Evolutionary conservation across 208 protist species (phyloP).

Genomic region (Trypanosoma rangeli): DNA sequence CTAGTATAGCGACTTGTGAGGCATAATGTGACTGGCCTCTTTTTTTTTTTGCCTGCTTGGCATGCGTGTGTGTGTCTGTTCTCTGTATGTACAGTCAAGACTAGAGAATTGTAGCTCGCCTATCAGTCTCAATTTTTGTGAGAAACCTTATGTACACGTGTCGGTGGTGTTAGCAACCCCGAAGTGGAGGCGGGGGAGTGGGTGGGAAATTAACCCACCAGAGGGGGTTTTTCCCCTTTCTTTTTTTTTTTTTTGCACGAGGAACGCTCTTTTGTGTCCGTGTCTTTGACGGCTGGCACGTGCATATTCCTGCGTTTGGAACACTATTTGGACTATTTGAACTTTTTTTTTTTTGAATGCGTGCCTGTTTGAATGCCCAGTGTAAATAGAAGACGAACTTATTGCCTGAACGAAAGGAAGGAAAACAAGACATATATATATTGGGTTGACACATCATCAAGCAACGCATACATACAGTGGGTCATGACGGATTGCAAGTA

Average conservation of each 20-base stretch:
- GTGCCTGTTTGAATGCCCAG: neutral
- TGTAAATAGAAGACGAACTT: neutral
- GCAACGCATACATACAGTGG: neutral
- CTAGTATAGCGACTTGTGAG: neutral
- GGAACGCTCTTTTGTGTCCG: neutral
- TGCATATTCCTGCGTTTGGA: neutral
- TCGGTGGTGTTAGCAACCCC: neutral
- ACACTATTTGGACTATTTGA: neutral
- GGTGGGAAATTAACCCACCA: neutral
- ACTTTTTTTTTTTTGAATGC: neutral
- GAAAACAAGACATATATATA: neutral
- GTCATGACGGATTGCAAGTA: slow-evolving; percentile 9
- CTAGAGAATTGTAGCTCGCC: neutral
- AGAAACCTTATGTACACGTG: neutral
- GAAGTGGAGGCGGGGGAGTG: neutral
- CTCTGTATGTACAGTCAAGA: slow-evolving; percentile 8
- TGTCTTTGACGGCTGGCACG: neutral
- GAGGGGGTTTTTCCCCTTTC: no score
- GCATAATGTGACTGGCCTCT: neutral
- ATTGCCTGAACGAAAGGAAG: no score
- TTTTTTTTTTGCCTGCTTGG: slow-evolving; percentile 22
- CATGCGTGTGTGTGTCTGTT: neutral
- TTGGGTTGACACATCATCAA: neutral
- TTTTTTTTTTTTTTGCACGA: no score
- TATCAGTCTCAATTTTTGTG: slow-evolving; percentile 5